phyloP scores from a whole-genome alignment of 768 basidiomycete genomes.

The Russula ochroleuca region DNA sequence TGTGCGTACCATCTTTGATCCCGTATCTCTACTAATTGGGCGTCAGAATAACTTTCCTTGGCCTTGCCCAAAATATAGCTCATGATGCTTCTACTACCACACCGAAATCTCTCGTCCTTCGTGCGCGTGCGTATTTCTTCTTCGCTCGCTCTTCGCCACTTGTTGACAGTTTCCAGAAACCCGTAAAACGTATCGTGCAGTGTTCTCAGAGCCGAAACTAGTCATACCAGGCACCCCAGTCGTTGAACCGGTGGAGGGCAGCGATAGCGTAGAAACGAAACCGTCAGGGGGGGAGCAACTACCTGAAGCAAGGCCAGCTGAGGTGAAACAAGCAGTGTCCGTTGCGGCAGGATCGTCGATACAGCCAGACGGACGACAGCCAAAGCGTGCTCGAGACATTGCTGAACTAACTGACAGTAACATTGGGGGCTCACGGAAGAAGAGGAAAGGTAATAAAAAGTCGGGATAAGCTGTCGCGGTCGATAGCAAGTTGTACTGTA shows the following conservation, averaged over 20 bases:
- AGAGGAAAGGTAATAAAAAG: slow-evolving; percentile 21
- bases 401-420: background rate
- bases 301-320: background rate
- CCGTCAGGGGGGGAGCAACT: background rate
- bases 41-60: slow-evolving; percentile 59
- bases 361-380: slow-evolving; percentile 10
- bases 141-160: background rate
- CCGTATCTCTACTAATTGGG: background rate
- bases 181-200: slow-evolving; percentile 73
- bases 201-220: slow-evolving; percentile 69
- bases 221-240: slow-evolving; percentile 45
- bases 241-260: background rate
- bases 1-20: slow-evolving; percentile 41
- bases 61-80: slow-evolving; percentile 62
- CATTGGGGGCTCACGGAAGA: slow-evolving; percentile 14
- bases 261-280: background rate
- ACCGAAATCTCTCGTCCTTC: slow-evolving; percentile 63
- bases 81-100: slow-evolving; percentile 56
- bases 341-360: background rate
- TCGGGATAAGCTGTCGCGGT: background rate
- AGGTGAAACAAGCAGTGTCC: background rate
- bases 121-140: slow-evolving; percentile 57
- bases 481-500: background rate
- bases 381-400: slow-evolving; percentile 3
- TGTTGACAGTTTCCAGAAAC: slow-evolving; percentile 49